Evolutionary conservation across 1,139 yeast species (phyloP), one percentile per base, ranked within the genome.

Genomic region (Candida mesenterica): DNA sequence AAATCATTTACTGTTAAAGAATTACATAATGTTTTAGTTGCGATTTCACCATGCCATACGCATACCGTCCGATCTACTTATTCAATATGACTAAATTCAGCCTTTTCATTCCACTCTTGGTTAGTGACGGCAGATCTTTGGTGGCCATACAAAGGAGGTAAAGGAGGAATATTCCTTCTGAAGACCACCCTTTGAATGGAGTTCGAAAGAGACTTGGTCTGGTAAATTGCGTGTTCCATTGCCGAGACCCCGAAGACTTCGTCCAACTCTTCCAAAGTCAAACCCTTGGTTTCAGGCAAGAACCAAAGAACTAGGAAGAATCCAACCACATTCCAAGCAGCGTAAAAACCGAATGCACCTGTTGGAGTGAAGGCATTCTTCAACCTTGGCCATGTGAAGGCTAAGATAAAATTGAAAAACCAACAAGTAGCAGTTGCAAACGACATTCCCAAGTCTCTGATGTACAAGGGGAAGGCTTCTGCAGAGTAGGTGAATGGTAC

Each of bases 401-500:
- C 85, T 42, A 88, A 72, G 32, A 87, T 67, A 48, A 86, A 85
- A 57, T 85, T 84, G 70, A 86, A 85, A 55, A 85, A 83, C 94
- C 95, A 87, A 57, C 88, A 73, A 13, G 89, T 82, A 17, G 90
- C 85, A 20, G 92, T 83, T 14, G 95, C 95, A 48, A 81, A 68
- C 4, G 92, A 81, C 82, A 89, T 85, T 39, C 95, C 95, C 36
- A 86, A 65, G 52, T 88, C 94, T 62, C 96, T 79, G 43, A 86
- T 81, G 51, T 85, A 85, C 47, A 87, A 70, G 38, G 94, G 90
- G 70, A 86, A 87, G 44, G 85, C 86, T 59, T 87, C 95, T 13
- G 95, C 95, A 22, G 94, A 82, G 55, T 86, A 85, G 2, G 94
- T 84, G 66, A 87, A 87, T 5, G 96, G 95, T 33, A 87, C 95